Base-by-base conservation (phyloP, 331 rosid species). In the Quercus lobata region DNA sequence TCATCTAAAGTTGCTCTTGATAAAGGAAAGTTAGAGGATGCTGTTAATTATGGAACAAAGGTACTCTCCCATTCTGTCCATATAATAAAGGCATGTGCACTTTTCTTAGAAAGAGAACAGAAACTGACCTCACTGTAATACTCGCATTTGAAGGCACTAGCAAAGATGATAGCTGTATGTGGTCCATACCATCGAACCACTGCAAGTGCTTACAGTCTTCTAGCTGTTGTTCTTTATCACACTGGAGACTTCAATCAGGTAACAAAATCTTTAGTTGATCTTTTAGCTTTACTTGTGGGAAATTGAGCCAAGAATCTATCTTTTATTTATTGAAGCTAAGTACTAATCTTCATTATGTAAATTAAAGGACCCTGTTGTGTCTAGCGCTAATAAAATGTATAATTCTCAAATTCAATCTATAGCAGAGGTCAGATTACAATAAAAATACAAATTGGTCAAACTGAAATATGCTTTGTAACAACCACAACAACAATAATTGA, bases 191-290 rank as follows among this genome's bases (percentile, higher is more conserved):
- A 95, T 89, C 96, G 99, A 71, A 88, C 85, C 86, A 95, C 98
- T 19, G 99, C 99, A 1, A 91, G 97, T 85, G 98, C 99, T 12
- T 95, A 95, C 78, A 93, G 99, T 86, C 98, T 95, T 81, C 80
- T 95, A 46, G 99, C 99, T 2, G 99, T 95, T 79, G 99, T 95
- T 84, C 98, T 95, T 76, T 95, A 95, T 87, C 99, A 95, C 88
- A 93, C 97, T 0, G 99, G 99, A 68, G 99, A 95, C 78, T 93
- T 95, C 56, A 95, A 93, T 87, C 99, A 95, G 97, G 99, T 90
- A 77, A 74, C 6, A 63, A 57, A 77, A 75, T 60, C 35, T 55
- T 73, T 75, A 34, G 57, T 71, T 80, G 53, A 8, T 63, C 56
- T 35, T 52, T 73, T 19, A 49, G 79, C 65, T 70, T 46, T 34